These are phyloP conservation scores for Microthlaspi erraticum DNA, from an alignment of 345 rosid species.

Conservation along the genomic window DNA sequence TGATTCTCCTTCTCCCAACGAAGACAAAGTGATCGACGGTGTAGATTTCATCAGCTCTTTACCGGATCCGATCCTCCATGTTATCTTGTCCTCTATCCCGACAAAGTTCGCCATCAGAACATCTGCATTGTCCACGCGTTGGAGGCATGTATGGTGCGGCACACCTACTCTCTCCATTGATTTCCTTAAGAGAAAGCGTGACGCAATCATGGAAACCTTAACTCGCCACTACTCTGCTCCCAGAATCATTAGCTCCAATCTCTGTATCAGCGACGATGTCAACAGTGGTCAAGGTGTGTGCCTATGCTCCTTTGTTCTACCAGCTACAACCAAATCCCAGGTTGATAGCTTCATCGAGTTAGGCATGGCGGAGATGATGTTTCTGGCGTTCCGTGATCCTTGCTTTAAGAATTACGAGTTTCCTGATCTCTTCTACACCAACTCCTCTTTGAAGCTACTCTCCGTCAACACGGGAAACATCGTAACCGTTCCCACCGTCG, in stretches of 20 bases:
- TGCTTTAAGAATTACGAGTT: not conserved
- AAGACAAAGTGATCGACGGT: not conserved
- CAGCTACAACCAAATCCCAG: too few relatives aligned
- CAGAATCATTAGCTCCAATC: not conserved
- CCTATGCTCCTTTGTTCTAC: too few relatives aligned
- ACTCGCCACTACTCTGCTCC: not conserved
- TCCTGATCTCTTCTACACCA: not conserved
- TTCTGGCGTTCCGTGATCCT: not conserved
- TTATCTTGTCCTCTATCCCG: not conserved
- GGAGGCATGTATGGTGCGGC: not conserved
- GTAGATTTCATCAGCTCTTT: not conserved
- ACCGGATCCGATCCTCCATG: slow-evolving; percentile 12
- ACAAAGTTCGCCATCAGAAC: not conserved
- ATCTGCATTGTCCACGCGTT: not conserved
- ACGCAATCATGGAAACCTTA: not conserved
- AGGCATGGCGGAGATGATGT: not conserved
- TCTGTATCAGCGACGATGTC: not conserved
- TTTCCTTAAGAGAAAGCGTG: not conserved
- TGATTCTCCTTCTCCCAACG: too few relatives aligned
- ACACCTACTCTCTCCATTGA: not conserved
- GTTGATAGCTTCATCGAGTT: slow-evolving; percentile 7
- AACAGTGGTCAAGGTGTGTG: too few relatives aligned
- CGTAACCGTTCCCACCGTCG: not conserved
- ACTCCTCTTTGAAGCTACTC: not conserved
- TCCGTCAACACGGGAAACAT: not conserved